A percentile compares a stretch with the other conserved stretches of the same genome.
phyloP scores from a whole-genome alignment of 441 rosid species.

The Brassica balearica region DNA sequence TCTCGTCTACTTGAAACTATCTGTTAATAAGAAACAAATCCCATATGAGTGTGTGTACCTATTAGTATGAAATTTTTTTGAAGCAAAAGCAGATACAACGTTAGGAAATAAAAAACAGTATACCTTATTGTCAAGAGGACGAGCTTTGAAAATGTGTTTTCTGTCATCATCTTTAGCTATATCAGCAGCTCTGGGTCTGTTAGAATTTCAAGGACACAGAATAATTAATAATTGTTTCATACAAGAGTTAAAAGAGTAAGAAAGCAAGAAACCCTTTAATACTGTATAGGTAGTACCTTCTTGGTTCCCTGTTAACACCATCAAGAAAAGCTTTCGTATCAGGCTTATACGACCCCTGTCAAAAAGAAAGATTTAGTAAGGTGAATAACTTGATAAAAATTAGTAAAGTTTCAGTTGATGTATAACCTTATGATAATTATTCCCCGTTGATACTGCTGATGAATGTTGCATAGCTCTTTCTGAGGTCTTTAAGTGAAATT shows the following conservation, averaged over 20 bases:
- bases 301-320: constrained; percentile 54
- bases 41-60: constrained; percentile 16
- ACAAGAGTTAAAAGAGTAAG: neutral
- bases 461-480: constrained; percentile 82
- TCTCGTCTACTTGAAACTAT: constrained; percentile 77
- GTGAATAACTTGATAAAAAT: too few species aligned
- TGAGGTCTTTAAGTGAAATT: constrained; percentile 77
- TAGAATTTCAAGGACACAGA: neutral
- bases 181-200: constrained; percentile 52
- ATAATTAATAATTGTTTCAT: neutral
- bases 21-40: constrained; percentile 48
- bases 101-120: neutral
- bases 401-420: constrained; percentile 15
- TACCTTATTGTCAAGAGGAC: constrained; percentile 74
- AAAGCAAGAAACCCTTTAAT: neutral
- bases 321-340: constrained; percentile 44
- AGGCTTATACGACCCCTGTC: constrained; percentile 55
- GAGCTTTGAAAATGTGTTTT: constrained; percentile 62
- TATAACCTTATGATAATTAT: constrained; percentile 61
- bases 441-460: constrained; percentile 51
- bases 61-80: constrained; percentile 3
- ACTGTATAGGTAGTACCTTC: constrained; percentile 49
- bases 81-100: constrained; percentile 21
- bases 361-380: constrained; percentile 16
- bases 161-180: constrained; percentile 48